Conservation (phyloP, 2,329 filamentous ascomycete species). For the Aotearoamyces nothofagi region DNA sequence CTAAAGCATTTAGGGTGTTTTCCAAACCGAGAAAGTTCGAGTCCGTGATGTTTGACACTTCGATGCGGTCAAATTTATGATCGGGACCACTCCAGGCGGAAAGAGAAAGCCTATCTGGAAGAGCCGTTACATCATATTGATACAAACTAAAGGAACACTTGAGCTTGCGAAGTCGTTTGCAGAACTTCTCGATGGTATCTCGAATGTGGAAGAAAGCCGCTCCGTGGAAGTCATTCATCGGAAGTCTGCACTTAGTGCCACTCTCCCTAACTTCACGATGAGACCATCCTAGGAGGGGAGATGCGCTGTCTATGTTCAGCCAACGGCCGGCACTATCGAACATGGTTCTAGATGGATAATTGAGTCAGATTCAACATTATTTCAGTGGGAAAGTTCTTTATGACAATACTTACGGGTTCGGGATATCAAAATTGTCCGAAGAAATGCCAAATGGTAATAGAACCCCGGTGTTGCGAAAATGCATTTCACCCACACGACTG, state of each 20-base stretch:
- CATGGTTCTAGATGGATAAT: not conserved
- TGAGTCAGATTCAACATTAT: not conserved
- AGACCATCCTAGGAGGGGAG: too few relatives aligned
- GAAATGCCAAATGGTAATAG: not conserved
- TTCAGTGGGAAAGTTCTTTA: too few relatives aligned
- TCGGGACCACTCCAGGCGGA: too few relatives aligned
- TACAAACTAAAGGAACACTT: too few relatives aligned
- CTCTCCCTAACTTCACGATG: too few relatives aligned
- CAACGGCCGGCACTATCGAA: not conserved
- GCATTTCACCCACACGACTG: not conserved
- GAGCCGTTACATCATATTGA: too few relatives aligned
- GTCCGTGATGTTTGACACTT: slow-evolving; percentile 27
- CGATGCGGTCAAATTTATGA: slow-evolving; percentile 4
- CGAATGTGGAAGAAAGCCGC: too few relatives aligned
- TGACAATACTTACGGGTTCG: slow-evolving; percentile 1
- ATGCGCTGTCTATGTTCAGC: not conserved
- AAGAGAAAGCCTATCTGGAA: too few relatives aligned
- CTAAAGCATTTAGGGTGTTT: slow-evolving; percentile 15
- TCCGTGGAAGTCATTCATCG: too few relatives aligned
- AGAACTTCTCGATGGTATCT: too few relatives aligned
- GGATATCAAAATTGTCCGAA: not conserved
- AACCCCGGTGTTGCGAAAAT: not conserved
- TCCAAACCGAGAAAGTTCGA: slow-evolving; percentile 18
- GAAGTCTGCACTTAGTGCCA: too few relatives aligned
- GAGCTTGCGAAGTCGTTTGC: too few relatives aligned